Evolutionary conservation across 2,329 filamentous ascomycete genomes (phyloP).

Genomic region (Cordyceps fumosorosea): DNA sequence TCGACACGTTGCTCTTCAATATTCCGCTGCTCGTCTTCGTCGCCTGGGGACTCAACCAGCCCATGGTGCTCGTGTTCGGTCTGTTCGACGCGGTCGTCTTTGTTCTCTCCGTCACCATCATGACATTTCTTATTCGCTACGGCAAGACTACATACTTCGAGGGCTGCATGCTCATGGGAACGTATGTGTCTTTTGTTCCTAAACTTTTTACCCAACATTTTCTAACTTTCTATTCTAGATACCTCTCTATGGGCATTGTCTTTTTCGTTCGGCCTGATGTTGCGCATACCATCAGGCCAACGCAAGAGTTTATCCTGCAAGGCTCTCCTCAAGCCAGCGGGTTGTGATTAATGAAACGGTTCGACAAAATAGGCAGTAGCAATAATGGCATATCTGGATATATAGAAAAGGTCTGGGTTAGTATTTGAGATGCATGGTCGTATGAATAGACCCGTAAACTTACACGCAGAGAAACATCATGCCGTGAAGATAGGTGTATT

Average conservation of each 20-base stretch:
- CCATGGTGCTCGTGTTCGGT: conserved; percentile 15
- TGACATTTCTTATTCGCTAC: conserved; percentile 16
- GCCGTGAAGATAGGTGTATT: conserved; percentile 16
- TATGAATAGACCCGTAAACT: not conserved
- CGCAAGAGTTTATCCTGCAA: not conserved
- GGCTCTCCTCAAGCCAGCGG: not conserved
- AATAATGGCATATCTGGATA: conserved; percentile 11
- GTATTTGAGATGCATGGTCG: not conserved
- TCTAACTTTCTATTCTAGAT: conserved; percentile 6
- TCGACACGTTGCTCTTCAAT: conserved; percentile 12
- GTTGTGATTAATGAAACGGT: conserved; percentile 9
- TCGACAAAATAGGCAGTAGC: conserved; percentile 9
- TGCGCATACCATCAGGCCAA: not conserved
- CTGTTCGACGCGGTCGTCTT: conserved; percentile 16
- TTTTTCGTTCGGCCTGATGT: conserved; percentile 15
- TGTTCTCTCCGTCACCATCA: conserved; percentile 14
- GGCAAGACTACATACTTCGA: conserved; percentile 17
- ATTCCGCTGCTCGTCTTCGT: conserved; percentile 11
- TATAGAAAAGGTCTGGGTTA: not conserved
- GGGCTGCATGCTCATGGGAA: conserved; percentile 17
- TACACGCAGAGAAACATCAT: conserved; percentile 16
- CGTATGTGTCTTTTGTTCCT: conserved; percentile 7
- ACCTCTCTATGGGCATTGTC: conserved; percentile 14
- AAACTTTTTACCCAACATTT: not conserved
- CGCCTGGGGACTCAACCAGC: conserved; percentile 9